Evolutionary conservation across 2,329 filamentous ascomycete species (phyloP).

Genomic region (Calonectria pseudoturangicola): DNA sequence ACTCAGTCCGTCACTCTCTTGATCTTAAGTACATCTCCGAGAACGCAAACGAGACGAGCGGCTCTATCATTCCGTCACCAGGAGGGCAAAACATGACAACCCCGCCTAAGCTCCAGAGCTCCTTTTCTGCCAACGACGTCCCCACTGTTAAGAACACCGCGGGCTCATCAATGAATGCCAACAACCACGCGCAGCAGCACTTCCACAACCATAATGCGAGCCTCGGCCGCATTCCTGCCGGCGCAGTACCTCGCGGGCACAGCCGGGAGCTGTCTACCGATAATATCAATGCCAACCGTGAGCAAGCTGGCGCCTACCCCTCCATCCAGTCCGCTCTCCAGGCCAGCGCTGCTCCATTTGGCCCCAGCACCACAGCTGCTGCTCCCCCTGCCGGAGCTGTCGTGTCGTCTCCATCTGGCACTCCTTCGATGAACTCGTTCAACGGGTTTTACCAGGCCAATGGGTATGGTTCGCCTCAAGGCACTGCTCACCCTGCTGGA

Average conservation of each 20-base stretch:
- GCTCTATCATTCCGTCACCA: slow-evolving; percentile 66
- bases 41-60: slow-evolving; percentile 61
- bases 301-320: slow-evolving; percentile 70
- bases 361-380: slow-evolving; percentile 69
- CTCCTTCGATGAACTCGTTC: slow-evolving; percentile 51
- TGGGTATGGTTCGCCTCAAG: slow-evolving; percentile 56
- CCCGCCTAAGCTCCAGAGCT: slow-evolving; percentile 86
- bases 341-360: slow-evolving; percentile 86
- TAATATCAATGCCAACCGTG: slow-evolving; percentile 63
- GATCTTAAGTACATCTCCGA: slow-evolving; percentile 72
- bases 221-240: slow-evolving; percentile 85
- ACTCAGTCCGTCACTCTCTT: slow-evolving; percentile 75
- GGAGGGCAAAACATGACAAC: slow-evolving; percentile 74
- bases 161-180: slow-evolving; percentile 68
- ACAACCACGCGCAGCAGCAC: slow-evolving; percentile 77
- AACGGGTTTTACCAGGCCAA: slow-evolving; percentile 59
- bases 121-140: slow-evolving; percentile 92
- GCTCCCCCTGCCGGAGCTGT: slow-evolving; percentile 54
- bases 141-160: slow-evolving; percentile 86
- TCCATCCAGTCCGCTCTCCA: slow-evolving; percentile 85
- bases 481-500: slow-evolving; percentile 52
- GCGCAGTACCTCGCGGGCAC: slow-evolving; percentile 79
- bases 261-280: slow-evolving; percentile 81
- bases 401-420: slow-evolving; percentile 51
- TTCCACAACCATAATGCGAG: slow-evolving; percentile 88